A percentile compares a stretch with the other conserved stretches of the same genome.
Evolutionary conservation across 2,329 filamentous ascomycete species (phyloP).

Genomic region (Trichoderma polysporum): DNA sequence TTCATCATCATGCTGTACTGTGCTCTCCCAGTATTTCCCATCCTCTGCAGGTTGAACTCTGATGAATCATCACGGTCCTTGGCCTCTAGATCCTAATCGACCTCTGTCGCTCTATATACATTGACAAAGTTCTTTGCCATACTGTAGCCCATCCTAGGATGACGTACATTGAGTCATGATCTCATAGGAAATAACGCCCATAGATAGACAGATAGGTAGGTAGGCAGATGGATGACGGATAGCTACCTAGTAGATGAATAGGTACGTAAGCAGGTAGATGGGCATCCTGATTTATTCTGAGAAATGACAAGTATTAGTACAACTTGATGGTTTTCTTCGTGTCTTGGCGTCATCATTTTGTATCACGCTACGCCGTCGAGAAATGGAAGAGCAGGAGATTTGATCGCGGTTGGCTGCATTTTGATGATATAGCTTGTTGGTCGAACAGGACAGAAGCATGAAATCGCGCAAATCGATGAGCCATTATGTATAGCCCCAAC

Average conservation of each 20-base stretch:
- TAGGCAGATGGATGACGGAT: too few relatives aligned
- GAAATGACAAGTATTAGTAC: background rate
- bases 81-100: background rate
- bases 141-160: too few relatives aligned
- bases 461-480: background rate
- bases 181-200: too few relatives aligned
- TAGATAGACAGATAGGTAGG: too few relatives aligned
- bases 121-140: too few relatives aligned
- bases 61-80: background rate
- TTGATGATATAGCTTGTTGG: background rate
- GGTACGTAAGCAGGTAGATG: too few relatives aligned
- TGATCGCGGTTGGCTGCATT: background rate
- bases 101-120: background rate
- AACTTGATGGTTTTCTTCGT: background rate
- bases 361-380: background rate
- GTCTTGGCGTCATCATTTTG: too few relatives aligned
- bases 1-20: background rate
- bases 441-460: background rate
- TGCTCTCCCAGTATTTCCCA: background rate
- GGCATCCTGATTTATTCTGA: too few relatives aligned
- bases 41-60: background rate
- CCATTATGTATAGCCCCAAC: background rate
- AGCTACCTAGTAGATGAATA: too few relatives aligned
- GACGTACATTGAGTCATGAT: too few relatives aligned
- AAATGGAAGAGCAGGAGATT: background rate